Evolutionary conservation across 2,329 filamentous ascomycete species (phyloP).

Genomic region (Penicillium palitans): DNA sequence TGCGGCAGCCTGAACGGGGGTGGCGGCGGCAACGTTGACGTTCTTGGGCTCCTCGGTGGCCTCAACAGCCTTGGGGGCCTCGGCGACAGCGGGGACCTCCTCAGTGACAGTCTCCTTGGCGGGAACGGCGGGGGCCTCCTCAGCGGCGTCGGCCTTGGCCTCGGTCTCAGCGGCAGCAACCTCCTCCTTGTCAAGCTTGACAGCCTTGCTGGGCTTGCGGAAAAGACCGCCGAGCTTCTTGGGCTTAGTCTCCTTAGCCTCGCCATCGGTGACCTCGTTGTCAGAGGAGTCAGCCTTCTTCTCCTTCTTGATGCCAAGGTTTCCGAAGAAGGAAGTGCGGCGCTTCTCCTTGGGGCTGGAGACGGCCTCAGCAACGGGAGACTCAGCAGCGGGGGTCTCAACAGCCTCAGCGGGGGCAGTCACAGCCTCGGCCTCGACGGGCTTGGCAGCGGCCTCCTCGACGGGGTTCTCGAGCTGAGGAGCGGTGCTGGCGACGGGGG

Average conservation of each 20-base stretch:
- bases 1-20: constrained; percentile 46
- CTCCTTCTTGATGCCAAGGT: constrained; percentile 54
- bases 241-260: constrained; percentile 44
- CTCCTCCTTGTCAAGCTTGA: constrained; percentile 46
- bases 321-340: constrained; percentile 56
- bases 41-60: constrained; percentile 37
- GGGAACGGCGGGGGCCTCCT: constrained; percentile 25
- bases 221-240: constrained; percentile 51
- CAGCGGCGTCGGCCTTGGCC: constrained; percentile 34
- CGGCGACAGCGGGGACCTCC: constrained; percentile 17
- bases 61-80: constrained; percentile 29
- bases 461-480: constrained; percentile 51
- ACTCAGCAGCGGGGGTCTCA: constrained; percentile 33
- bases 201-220: constrained; percentile 51
- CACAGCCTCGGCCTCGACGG: constrained; percentile 42
- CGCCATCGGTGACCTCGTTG: constrained; percentile 48
- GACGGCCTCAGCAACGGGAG: constrained; percentile 34
- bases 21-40: constrained; percentile 34
- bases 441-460: constrained; percentile 39
- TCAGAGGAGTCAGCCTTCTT: constrained; percentile 53
- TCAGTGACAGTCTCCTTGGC: constrained; percentile 29
- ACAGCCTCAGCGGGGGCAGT: constrained; percentile 47
- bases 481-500: constrained; percentile 50
- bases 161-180: constrained; percentile 34
- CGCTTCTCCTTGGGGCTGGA: constrained; percentile 49